Percentiles rank a stretch among this genome's conserved stretches.
These are phyloP conservation scores for Talaromyces borbonicus DNA, from an alignment of 495 filamentous ascomycete species.

Conservation along the genomic window DNA sequence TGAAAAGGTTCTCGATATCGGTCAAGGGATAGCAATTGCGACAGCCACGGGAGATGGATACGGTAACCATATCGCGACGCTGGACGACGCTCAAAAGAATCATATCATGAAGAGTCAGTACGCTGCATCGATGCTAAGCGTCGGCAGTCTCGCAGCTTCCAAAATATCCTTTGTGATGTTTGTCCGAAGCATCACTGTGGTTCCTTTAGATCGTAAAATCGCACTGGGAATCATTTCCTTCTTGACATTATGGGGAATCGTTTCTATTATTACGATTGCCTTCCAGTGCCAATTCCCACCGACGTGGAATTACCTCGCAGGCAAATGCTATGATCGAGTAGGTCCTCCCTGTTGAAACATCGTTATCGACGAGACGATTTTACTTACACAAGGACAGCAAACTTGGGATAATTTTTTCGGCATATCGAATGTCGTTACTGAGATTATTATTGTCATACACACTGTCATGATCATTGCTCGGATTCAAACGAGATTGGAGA, in stretches of 20 bases:
- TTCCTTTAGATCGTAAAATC: conserved; percentile 15
- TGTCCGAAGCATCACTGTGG: conserved; percentile 15
- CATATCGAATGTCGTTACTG: conserved; percentile 32
- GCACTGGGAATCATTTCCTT: conserved; percentile 15
- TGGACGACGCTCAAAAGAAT: conserved; percentile 9
- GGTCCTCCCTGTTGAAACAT: background rate
- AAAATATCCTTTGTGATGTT: conserved; percentile 26
- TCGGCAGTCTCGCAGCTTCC: conserved; percentile 19
- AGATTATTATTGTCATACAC: conserved; percentile 28
- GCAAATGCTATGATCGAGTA: conserved; percentile 28
- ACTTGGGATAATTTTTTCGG: conserved; percentile 33
- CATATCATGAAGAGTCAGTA: conserved; percentile 24
- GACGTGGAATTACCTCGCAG: conserved; percentile 27
- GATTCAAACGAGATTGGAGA: conserved; percentile 22
- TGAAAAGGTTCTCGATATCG: conserved; percentile 10
- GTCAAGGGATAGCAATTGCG: conserved; percentile 13
- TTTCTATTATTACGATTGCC: conserved; percentile 23
- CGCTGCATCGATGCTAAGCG: conserved; percentile 21
- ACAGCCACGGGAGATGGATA: conserved; percentile 15
- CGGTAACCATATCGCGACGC: conserved; percentile 13
- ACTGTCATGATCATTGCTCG: conserved; percentile 27
- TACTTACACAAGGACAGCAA: conserved; percentile 11
- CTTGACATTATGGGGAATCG: conserved; percentile 23
- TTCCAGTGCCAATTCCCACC: conserved; percentile 33
- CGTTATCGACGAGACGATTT: background rate